phyloP scores from a whole-genome alignment of 2,329 filamentous ascomycete genomes.

The Monosporascus sp. region DNA sequence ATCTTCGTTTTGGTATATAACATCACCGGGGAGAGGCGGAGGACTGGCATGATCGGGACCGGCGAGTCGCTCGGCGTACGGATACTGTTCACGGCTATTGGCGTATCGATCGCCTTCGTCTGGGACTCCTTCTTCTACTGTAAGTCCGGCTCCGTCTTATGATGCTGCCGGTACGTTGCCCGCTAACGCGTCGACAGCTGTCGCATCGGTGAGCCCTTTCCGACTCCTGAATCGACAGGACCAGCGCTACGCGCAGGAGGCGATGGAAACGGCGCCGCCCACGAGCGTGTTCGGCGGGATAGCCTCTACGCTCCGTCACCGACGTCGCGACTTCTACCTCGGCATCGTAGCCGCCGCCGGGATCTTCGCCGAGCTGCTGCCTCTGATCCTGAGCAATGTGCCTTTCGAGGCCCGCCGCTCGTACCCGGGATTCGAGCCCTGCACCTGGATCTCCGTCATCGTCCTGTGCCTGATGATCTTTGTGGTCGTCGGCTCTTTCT shows the following conservation, averaged over 20 bases:
- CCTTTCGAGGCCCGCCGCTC: constrained; percentile 39
- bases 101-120: constrained; percentile 27
- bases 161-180: background rate
- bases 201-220: constrained; percentile 40
- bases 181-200: constrained; percentile 26
- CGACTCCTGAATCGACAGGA: constrained; percentile 32
- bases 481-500: constrained; percentile 33
- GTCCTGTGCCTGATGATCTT: constrained; percentile 38
- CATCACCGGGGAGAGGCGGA: constrained; percentile 17
- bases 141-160: constrained; percentile 10
- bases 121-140: constrained; percentile 31
- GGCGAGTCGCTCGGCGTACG: constrained; percentile 28
- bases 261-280: constrained; percentile 32
- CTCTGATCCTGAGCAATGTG: constrained; percentile 42
- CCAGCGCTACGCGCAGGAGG: constrained; percentile 30
- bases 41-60: constrained; percentile 17
- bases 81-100: constrained; percentile 30
- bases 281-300: constrained; percentile 42
- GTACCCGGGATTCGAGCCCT: constrained; percentile 32
- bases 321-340: constrained; percentile 32
- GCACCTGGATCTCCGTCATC: constrained; percentile 32
- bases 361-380: constrained; percentile 45
- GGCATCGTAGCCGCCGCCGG: constrained; percentile 34
- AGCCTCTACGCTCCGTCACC: constrained; percentile 27
- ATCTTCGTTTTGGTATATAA: constrained; percentile 22